Evolutionary conservation across 192 early-diverging fungal genomes (phyloP).

Genomic region (Allomyces macrogynus): DNA sequence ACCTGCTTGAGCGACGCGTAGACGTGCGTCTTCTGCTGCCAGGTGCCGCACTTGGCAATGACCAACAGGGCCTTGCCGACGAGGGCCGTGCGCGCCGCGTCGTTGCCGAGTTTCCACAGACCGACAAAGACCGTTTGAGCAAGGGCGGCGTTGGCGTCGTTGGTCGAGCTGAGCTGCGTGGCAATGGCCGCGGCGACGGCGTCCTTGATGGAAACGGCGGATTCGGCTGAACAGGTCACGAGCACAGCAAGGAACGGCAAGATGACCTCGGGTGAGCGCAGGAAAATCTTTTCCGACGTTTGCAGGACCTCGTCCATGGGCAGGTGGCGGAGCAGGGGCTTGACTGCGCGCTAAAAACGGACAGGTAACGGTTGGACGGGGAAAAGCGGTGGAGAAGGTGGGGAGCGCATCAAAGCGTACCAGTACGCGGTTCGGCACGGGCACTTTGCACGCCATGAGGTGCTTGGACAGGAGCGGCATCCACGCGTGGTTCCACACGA

Average conservation of each 20-base stretch:
- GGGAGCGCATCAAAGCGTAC: neutral
- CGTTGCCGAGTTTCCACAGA: neutral
- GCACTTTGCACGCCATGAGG: neutral
- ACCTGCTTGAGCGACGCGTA: neutral
- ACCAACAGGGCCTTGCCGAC: neutral
- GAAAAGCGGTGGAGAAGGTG: neutral
- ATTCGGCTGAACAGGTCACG: neutral
- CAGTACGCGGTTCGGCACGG: neutral
- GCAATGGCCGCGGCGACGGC: neutral
- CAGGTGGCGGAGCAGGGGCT: neutral
- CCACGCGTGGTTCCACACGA: too few species aligned
- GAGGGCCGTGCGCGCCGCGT: neutral
- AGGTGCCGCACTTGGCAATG: neutral
- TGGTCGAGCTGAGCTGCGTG: neutral
- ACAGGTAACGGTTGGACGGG: neutral
- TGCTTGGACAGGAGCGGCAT: neutral
- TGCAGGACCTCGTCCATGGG: neutral
- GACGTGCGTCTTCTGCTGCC: neutral
- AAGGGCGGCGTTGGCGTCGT: neutral
- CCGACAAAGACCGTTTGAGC: neutral
- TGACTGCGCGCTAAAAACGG: neutral
- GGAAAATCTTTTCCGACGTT: conserved; percentile 3
- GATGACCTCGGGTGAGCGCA: conserved; percentile 1
- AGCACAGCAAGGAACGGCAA: conserved; percentile 2
- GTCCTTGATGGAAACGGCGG: neutral